Evolutionary conservation across 768 basidiomycete species (phyloP).

Genomic region (Mycena haematopus): DNA sequence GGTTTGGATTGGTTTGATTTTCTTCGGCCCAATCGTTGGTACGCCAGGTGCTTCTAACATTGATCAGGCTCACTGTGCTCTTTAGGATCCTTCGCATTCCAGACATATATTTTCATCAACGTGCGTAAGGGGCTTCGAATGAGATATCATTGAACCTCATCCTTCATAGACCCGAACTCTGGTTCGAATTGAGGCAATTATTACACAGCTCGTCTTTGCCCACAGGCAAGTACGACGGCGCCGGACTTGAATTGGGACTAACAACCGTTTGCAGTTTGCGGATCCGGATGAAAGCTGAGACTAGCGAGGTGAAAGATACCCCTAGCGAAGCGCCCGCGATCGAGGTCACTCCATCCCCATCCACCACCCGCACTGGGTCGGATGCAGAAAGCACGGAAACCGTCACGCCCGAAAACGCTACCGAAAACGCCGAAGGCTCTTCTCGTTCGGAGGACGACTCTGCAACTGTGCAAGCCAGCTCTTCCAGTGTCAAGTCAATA

Average conservation of each 20-base stretch:
- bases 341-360: background rate
- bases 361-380: background rate
- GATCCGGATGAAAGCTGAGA: constrained; percentile 63
- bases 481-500: no score
- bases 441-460: background rate
- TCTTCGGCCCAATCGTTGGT: constrained; percentile 52
- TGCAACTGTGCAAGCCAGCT: background rate
- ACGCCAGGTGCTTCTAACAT: background rate
- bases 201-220: constrained; percentile 51
- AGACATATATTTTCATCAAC: constrained; percentile 60
- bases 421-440: background rate
- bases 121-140: constrained; percentile 37
- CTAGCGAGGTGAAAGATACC: background rate
- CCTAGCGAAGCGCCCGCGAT: background rate
- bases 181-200: constrained; percentile 57
- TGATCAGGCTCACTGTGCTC: background rate
- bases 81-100: constrained; percentile 46
- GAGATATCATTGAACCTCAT: constrained; percentile 27
- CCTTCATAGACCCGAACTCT: constrained; percentile 46
- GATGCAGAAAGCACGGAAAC: constrained; percentile 7
- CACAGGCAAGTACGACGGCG: constrained; percentile 34
- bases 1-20: constrained; percentile 67
- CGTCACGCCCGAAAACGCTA: background rate
- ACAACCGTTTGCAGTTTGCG: constrained; percentile 44
- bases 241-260: background rate